A percentile compares a stretch with the other conserved stretches of the same genome.
These are phyloP conservation scores for Epichloe scottii DNA, from an alignment of 2,329 filamentous ascomycete genomes.

Conservation along the genomic window DNA sequence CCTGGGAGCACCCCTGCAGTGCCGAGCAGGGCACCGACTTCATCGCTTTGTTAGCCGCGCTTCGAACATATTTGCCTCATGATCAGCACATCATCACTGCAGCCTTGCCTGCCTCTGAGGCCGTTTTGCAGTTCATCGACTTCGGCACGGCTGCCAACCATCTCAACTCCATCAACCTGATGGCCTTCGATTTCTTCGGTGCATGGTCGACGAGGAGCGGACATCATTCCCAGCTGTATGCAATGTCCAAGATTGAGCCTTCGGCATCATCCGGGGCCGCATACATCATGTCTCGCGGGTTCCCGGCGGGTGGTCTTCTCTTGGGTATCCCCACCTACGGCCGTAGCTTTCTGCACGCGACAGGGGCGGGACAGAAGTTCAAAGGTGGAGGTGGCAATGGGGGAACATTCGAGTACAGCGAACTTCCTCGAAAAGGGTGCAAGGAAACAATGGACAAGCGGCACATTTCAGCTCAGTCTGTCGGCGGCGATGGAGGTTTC, in stretches of 20 bases:
- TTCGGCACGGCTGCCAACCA: slow-evolving; percentile 48
- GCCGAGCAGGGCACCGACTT: slow-evolving; percentile 57
- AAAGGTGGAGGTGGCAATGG: slow-evolving; percentile 25
- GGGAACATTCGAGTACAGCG: slow-evolving; percentile 34
- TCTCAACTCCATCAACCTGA: slow-evolving; percentile 65
- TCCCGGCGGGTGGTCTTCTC: slow-evolving; percentile 59
- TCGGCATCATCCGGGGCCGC: slow-evolving; percentile 56
- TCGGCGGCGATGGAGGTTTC: slow-evolving; percentile 63
- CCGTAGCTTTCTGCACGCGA: slow-evolving; percentile 57
- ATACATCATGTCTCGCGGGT: slow-evolving; percentile 52
- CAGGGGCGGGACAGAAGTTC: slow-evolving; percentile 51
- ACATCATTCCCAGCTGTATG: slow-evolving; percentile 65
- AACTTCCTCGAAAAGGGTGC: slow-evolving; percentile 49
- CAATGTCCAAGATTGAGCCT: slow-evolving; percentile 44
- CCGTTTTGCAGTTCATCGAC: slow-evolving; percentile 57
- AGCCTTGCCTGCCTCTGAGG: slow-evolving; percentile 55
- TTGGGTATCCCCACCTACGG: slow-evolving; percentile 67
- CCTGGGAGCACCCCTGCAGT: slow-evolving; percentile 66
- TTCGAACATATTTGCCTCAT: slow-evolving; percentile 55
- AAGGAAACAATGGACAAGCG: slow-evolving; percentile 57
- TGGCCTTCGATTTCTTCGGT: slow-evolving; percentile 70
- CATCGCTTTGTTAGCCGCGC: slow-evolving; percentile 50
- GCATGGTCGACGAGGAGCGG: slow-evolving; percentile 55
- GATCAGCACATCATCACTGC: slow-evolving; percentile 59
- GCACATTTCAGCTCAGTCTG: slow-evolving; percentile 57